Evolutionary conservation across 257 asterid species (phyloP).

Genomic region (Penstemon newberryi): DNA sequence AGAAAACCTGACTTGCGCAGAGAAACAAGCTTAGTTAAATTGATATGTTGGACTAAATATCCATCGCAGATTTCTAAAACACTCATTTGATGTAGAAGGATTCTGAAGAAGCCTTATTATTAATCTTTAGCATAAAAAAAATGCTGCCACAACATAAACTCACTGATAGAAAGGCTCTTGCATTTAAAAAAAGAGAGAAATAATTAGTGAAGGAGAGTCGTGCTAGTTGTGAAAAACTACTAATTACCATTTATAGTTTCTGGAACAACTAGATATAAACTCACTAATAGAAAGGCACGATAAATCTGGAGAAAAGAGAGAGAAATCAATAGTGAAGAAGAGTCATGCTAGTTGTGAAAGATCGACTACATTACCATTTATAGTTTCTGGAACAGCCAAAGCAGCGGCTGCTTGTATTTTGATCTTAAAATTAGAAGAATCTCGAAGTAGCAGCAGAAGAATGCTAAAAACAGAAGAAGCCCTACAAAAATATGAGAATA

Average conservation of each 20-base stretch:
- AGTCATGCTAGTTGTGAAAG: conserved; percentile 22
- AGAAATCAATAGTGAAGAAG: conserved; percentile 8
- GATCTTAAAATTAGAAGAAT: conserved; percentile 90
- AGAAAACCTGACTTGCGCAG: too few species aligned
- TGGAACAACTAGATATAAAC: conserved; percentile 69
- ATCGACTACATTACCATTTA: conserved; percentile 52
- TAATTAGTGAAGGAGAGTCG: conserved; percentile 16
- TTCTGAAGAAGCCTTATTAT: neutral
- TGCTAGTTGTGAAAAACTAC: conserved; percentile 20
- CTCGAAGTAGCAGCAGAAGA: conserved; percentile 81
- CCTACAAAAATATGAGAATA: conserved; percentile 53
- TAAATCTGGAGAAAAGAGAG: conserved; percentile 18
- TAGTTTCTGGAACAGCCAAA: conserved; percentile 85
- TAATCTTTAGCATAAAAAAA: neutral
- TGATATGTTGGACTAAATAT: neutral
- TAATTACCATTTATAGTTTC: conserved; percentile 63
- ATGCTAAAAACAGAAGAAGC: conserved; percentile 82
- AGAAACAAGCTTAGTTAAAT: neutral
- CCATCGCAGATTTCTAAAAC: too few species aligned
- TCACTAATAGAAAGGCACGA: neutral
- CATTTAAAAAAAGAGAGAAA: conserved; percentile 13
- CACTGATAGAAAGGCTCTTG: neutral
- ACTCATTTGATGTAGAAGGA: conserved; percentile 7
- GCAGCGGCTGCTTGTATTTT: conserved; percentile 99
- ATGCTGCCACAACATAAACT: neutral